Evolutionary conservation across 352 stramenopile genomes (phyloP), one percentile per base, ranked within the genome.

Genomic region (Phytophthora gonapodyides): DNA sequence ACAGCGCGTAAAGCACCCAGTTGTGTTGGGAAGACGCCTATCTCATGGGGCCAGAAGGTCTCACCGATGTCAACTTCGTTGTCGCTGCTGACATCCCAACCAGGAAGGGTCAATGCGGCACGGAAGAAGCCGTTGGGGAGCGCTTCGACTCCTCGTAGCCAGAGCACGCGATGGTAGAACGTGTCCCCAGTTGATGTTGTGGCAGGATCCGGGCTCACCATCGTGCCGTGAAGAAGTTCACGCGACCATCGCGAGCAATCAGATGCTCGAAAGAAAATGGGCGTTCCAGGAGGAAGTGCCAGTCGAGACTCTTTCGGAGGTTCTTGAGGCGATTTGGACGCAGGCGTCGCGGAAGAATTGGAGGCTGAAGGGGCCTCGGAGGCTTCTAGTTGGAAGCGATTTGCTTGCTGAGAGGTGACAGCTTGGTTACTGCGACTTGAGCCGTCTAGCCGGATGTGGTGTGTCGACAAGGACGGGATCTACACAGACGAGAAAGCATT

Each of bases 61-160:
- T 63, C 61, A 5, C 53, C 59, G 36, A 60, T 40, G 27, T 65
- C 42, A 1, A 24, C 54, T 21, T 64, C 40, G 15, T 16, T 36
- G 11, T 57, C 51, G 9, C 41, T 64, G 19, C 51, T 53, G 44
- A 59, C 47, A 11, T 67, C 47, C 66, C 66, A 59, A 11, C 55
- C 57, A 30, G 73, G 61, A 6, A 91, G 67, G 36, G 73, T 45
- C 9, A 93, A 52, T 8, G 52, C 69, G 12, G 84, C 82, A 16
- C 78, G 76, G 54, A 78, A 91, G 41, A 83, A 85, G 12, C 80
- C 75, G 47, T 91, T 90, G 2, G 76, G 63, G n/a, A 93, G 60
- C 21, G 77, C 54, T 46, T 88, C 66, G 10, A 93, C 76, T 4
- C 82, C 84, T 48, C 84, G 71, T 3, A 93, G 55, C 82, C 80